Conservation (phyloP, 2,329 filamentous ascomycete species). For the Neonectria sp. region DNA sequence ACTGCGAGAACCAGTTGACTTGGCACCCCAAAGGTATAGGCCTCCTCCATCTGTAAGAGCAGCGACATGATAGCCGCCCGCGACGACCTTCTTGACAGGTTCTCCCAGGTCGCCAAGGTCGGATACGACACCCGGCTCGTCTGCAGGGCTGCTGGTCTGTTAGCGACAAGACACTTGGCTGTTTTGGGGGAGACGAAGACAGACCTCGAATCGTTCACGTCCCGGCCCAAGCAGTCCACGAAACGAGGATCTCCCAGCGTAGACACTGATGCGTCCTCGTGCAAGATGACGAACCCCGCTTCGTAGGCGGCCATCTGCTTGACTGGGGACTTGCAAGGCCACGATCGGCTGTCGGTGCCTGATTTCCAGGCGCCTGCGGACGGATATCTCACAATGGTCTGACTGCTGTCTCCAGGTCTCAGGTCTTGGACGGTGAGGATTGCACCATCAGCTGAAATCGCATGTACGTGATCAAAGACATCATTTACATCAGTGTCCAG, state of each 20-base stretch:
- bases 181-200: slow-evolving; percentile 5
- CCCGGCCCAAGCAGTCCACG: slow-evolving; percentile 68
- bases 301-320: slow-evolving; percentile 63
- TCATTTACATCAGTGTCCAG: not conserved
- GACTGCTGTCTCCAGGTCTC: slow-evolving; percentile 1
- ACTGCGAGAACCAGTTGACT: slow-evolving; percentile 42
- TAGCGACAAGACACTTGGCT: slow-evolving; percentile 14
- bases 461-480: slow-evolving; percentile 29
- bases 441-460: slow-evolving; percentile 37
- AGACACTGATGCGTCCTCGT: slow-evolving; percentile 61
- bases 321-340: slow-evolving; percentile 47
- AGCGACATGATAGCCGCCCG: slow-evolving; percentile 70
- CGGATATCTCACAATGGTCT: slow-evolving; percentile 41
- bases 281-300: slow-evolving; percentile 64
- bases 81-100: slow-evolving; percentile 67
- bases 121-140: slow-evolving; percentile 61
- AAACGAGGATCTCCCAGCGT: slow-evolving; percentile 74
- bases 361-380: slow-evolving; percentile 40
- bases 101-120: slow-evolving; percentile 67
- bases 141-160: slow-evolving; percentile 57
- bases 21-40: slow-evolving; percentile 73
- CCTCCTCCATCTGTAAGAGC: slow-evolving; percentile 71
- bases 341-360: slow-evolving; percentile 28
- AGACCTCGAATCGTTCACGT: slow-evolving; percentile 56
- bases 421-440: slow-evolving; percentile 15